Percentiles rank a stretch among this genome's conserved stretches.
Conservation (phyloP, 2,329 filamentous ascomycete species). For the Neospermospora avenae region DNA sequence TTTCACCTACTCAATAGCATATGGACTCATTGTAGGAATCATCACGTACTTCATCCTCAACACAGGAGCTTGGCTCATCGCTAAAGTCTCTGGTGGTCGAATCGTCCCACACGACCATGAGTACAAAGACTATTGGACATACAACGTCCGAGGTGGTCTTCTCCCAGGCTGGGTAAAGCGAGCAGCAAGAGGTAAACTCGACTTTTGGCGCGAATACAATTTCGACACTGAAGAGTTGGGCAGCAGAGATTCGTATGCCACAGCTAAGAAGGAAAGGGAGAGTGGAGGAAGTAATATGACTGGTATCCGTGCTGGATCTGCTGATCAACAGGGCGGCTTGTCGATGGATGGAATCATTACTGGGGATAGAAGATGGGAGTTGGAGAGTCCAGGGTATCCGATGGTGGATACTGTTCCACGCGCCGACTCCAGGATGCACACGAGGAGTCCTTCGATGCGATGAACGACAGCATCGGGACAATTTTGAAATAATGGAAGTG, state of each 20-base stretch:
- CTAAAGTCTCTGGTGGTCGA: slow-evolving; percentile 62
- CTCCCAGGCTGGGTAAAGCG: slow-evolving; percentile 71
- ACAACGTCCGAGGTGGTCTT: slow-evolving; percentile 69
- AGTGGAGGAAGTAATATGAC: slow-evolving; percentile 15
- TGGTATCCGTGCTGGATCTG: background rate
- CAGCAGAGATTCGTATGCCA: slow-evolving; percentile 13
- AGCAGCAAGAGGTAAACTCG: slow-evolving; percentile 44
- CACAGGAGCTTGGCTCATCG: slow-evolving; percentile 64
- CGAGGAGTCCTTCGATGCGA: background rate
- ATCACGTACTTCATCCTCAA: slow-evolving; percentile 76
- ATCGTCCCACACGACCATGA: slow-evolving; percentile 73
- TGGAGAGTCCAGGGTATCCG: background rate
- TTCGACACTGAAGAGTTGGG: slow-evolving; percentile 19
- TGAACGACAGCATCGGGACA: background rate
- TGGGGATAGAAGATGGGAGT: slow-evolving; percentile 13
- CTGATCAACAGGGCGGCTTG: background rate
- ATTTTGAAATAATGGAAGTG: too few species aligned
- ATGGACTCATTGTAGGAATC: slow-evolving; percentile 78
- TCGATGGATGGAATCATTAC: slow-evolving; percentile 9
- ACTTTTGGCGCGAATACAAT: slow-evolving; percentile 28
- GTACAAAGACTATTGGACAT: slow-evolving; percentile 78
- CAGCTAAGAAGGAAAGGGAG: slow-evolving; percentile 10
- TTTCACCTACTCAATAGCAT: slow-evolving; percentile 85
- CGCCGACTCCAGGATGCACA: background rate
- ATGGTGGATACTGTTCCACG: background rate